Evolutionary conservation across 2,329 filamentous ascomycete genomes (phyloP).

Genomic region (Cercospora sp.): DNA sequence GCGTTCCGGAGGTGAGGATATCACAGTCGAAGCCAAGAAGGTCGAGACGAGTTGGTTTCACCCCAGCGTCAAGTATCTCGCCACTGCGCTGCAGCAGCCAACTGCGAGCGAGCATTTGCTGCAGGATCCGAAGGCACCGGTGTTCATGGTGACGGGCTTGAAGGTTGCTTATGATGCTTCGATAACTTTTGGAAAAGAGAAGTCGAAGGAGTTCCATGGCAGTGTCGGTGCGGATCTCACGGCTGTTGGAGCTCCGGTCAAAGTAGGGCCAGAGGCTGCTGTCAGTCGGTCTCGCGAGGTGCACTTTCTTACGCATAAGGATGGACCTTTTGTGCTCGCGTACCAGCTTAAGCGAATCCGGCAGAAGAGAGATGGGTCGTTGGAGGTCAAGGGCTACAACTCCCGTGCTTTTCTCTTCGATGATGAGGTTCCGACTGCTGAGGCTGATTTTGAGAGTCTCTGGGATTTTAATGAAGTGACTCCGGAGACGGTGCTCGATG

Average conservation of each 20-base stretch:
- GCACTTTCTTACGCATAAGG: not conserved
- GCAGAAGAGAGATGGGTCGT: not conserved
- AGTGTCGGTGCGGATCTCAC: not conserved
- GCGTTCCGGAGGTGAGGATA: not conserved
- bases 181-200: not conserved
- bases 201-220: not conserved
- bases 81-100: not conserved
- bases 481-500: not conserved
- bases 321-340: not conserved
- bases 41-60: constrained; percentile 1
- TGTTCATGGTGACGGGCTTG: not conserved
- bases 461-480: not conserved
- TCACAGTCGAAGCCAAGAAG: not conserved
- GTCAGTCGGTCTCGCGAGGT: not conserved
- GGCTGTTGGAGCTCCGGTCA: not conserved
- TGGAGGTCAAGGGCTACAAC: not conserved
- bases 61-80: not conserved
- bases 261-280: not conserved
- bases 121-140: not conserved
- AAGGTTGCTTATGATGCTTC: not conserved
- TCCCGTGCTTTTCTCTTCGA: not conserved
- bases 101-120: not conserved
- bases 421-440: not conserved
- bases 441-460: not conserved
- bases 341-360: not conserved